phyloP scores from a whole-genome alignment of 805 yeast genomes.

The Torulaspora franciscae region DNA sequence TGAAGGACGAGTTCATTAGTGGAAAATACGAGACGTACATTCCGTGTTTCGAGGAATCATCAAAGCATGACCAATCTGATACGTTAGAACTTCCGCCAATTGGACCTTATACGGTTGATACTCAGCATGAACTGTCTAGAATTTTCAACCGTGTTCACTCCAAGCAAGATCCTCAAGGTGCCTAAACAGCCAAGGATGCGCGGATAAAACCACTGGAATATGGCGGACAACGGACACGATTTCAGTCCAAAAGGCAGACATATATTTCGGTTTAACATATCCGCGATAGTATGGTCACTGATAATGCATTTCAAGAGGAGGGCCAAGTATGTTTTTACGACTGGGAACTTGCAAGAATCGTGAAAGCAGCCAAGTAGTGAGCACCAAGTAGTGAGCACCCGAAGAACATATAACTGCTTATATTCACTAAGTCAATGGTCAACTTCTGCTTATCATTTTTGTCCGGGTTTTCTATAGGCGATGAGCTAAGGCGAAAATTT shows the following conservation, averaged over 20 bases:
- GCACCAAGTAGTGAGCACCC: not conserved
- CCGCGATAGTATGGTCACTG: too few relatives aligned
- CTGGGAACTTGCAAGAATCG: too few relatives aligned
- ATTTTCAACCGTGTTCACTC: conserved; percentile 2
- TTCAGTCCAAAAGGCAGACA: too few relatives aligned
- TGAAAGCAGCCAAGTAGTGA: too few relatives aligned
- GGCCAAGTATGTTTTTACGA: too few relatives aligned
- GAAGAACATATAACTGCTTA: not conserved
- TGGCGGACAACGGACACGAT: too few relatives aligned
- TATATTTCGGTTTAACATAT: too few relatives aligned
- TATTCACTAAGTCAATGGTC: too few relatives aligned
- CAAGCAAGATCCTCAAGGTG: not conserved
- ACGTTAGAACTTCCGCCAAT: not conserved
- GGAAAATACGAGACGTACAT: conserved; percentile 4
- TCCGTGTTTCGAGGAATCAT: conserved; percentile 2
- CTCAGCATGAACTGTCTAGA: conserved; percentile 16
- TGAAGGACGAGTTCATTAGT: conserved; percentile 8
- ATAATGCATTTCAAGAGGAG: too few relatives aligned
- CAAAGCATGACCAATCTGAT: not conserved
- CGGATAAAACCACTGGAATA: too few relatives aligned
- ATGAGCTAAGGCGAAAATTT: conserved; percentile 2
- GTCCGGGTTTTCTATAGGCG: not conserved
- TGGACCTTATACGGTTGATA: conserved; percentile 3
- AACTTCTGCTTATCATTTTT: not conserved
- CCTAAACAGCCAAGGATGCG: not conserved